These are phyloP conservation scores for Fusarium sp. DNA, from an alignment of 2,329 filamentous ascomycete genomes.

Conservation along the genomic window DNA sequence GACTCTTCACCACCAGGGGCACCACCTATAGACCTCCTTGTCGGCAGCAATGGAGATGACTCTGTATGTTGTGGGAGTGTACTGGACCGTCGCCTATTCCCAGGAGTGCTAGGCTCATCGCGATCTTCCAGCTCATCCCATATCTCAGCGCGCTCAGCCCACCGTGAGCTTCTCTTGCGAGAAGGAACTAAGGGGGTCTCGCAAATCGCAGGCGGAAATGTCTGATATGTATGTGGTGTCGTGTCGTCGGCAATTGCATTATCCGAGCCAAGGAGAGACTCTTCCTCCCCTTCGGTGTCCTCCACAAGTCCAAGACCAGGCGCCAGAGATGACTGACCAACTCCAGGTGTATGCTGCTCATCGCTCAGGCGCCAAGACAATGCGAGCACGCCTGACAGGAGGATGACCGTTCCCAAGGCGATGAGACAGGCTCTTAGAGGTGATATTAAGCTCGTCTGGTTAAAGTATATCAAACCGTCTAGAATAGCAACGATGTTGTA, in stretches of 20 bases:
- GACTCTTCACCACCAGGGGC: conserved; percentile 43
- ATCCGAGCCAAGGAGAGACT: conserved; percentile 64
- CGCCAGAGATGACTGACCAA: conserved; percentile 76
- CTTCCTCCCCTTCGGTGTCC: conserved; percentile 72
- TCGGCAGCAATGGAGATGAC: conserved; percentile 54
- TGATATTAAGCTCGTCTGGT: conserved; percentile 84
- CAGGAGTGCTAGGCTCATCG: conserved; percentile 58
- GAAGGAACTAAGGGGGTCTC: conserved; percentile 55
- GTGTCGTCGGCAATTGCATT: conserved; percentile 56
- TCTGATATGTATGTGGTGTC: conserved; percentile 56
- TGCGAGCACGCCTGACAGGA: conserved; percentile 88
- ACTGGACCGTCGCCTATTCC: conserved; percentile 59
- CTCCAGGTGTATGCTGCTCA: conserved; percentile 72
- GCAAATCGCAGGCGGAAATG: conserved; percentile 57
- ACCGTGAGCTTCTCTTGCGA: conserved; percentile 64
- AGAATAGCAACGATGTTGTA: conserved; percentile 99
- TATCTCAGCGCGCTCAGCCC: conserved; percentile 81
- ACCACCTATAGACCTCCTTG: conserved; percentile 49
- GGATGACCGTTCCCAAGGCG: conserved; percentile 84
- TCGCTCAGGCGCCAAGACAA: conserved; percentile 94
- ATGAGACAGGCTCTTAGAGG: conserved; percentile 83
- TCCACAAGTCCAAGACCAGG: conserved; percentile 87
- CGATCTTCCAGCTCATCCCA: conserved; percentile 91
- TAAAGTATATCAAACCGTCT: conserved; percentile 96
- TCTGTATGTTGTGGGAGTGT: conserved; percentile 60